Conservation (phyloP, 805 yeast genomes). For the Yarrowia divulgata region DNA sequence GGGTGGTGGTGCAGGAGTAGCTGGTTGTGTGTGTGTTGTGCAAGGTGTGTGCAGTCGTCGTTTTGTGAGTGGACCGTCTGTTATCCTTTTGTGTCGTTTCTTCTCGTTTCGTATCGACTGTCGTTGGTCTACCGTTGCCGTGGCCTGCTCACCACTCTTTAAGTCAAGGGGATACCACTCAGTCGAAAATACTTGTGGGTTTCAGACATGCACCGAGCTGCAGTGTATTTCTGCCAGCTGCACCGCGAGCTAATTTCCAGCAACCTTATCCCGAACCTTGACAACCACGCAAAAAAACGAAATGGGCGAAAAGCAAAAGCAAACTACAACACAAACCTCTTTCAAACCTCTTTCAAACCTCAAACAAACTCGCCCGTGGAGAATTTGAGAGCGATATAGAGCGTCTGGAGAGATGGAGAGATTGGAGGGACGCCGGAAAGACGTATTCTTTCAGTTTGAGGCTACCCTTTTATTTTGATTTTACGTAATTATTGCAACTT, state of each 20-base stretch:
- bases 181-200: conserved; percentile 31
- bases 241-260: conserved; percentile 14
- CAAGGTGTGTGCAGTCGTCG: background rate
- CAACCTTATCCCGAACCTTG: background rate
- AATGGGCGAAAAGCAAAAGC: background rate
- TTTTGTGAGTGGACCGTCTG: background rate
- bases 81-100: no score
- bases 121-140: no score
- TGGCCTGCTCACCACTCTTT: no score
- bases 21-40: no score
- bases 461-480: no score
- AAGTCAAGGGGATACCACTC: no score
- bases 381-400: background rate
- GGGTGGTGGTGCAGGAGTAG: no score
- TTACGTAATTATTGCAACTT: no score
- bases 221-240: conserved; percentile 23
- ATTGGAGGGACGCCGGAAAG: no score
- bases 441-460: no score
- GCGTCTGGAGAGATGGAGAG: no score
- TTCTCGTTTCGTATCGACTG: no score
- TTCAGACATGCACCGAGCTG: conserved; percentile 33
- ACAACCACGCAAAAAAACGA: background rate
- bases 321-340: background rate
- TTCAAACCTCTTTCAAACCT: background rate
- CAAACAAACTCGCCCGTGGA: conserved; percentile 7